Evolutionary conservation across 1,284 basidiomycete genomes (phyloP).

Genomic region (Cutaneotrichosporon cavernicola): DNA sequence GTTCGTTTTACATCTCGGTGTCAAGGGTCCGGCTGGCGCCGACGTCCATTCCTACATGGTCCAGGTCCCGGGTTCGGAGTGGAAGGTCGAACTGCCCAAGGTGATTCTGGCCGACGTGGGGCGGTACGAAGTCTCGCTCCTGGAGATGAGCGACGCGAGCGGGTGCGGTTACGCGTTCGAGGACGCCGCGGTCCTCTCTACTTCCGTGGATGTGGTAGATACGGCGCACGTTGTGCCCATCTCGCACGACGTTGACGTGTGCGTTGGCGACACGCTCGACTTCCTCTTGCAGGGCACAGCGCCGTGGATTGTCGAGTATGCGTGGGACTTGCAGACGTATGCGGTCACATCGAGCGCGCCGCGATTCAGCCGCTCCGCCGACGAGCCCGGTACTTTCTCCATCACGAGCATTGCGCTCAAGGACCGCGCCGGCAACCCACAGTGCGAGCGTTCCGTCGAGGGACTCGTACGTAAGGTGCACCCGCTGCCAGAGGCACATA

Average conservation of each 20-base stretch:
- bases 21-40: conserved; percentile 71
- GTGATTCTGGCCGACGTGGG: conserved; percentile 75
- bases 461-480: conserved; percentile 76
- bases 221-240: conserved; percentile 87
- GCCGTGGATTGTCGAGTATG: conserved; percentile 93
- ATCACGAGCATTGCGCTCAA: conserved; percentile 86
- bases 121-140: conserved; percentile 73
- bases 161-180: conserved; percentile 71
- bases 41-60: conserved; percentile 63
- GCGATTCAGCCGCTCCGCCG: conserved; percentile 78
- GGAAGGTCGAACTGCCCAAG: conserved; percentile 71
- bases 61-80: conserved; percentile 62
- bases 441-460: conserved; percentile 75
- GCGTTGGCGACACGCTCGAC: conserved; percentile 84
- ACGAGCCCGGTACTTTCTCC: conserved; percentile 74
- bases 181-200: conserved; percentile 57
- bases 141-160: conserved; percentile 71
- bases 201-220: conserved; percentile 87
- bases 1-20: conserved; percentile 72
- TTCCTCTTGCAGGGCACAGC: conserved; percentile 92
- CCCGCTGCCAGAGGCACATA: conserved; percentile 78
- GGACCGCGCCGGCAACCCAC: conserved; percentile 58
- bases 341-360: conserved; percentile 73
- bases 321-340: conserved; percentile 72
- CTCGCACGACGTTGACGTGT: conserved; percentile 74